Base-by-base conservation (phyloP, 2,329 filamentous ascomycete species). In the Colletotrichum kahawae region DNA sequence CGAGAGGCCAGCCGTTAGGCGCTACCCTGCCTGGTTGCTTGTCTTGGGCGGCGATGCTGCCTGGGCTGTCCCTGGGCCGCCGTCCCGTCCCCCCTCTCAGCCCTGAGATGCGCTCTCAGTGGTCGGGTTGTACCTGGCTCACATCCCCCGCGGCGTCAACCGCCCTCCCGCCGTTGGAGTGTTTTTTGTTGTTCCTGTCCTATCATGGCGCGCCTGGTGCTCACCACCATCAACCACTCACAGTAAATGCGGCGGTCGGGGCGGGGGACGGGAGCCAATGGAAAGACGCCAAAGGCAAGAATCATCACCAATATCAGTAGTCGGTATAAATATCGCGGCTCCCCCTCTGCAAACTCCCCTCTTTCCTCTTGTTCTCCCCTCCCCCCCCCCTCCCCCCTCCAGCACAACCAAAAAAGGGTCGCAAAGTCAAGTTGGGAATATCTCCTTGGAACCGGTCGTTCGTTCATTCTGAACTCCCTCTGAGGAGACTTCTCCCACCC, bases 361-460 rank as follows among this genome's bases (percentile, higher is more conserved):
- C 71, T 76, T 80, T 79, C 81, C 78, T 81, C 81, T 85, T 83
- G 85, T 84, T 83, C 85, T 82, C 85, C 84, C 84, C 83, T 85
- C 85, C 85, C 85, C 88, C 89, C 85, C 84, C 84, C 83, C 85
- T 85, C 85, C 85, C 88, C 89, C 88, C 88, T 84, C 87, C 83
- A 87, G 85, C 88, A 85, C 85, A 87, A 85, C 82, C 73, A 64
- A 84, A 84, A 84, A 84, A 86, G 89, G 90, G 90, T 88, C 89
- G 90, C 90, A 91, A 91, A 91, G 84, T 84, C 70, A 83, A 82
- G 84, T 81, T 84, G 85, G 87, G 87, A 75, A 86, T 88, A 85
- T 88, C 87, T 87, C 86, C 86, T 87, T 85, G 72, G 66, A 60
- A 60, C 21, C 54, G 82, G 86, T 85, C 85, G 82, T 85, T 88